A percentile compares a stretch with the other conserved stretches of the same genome.
Evolutionary conservation across 768 basidiomycete species (phyloP).

Genomic region (Paxillus involutus): DNA sequence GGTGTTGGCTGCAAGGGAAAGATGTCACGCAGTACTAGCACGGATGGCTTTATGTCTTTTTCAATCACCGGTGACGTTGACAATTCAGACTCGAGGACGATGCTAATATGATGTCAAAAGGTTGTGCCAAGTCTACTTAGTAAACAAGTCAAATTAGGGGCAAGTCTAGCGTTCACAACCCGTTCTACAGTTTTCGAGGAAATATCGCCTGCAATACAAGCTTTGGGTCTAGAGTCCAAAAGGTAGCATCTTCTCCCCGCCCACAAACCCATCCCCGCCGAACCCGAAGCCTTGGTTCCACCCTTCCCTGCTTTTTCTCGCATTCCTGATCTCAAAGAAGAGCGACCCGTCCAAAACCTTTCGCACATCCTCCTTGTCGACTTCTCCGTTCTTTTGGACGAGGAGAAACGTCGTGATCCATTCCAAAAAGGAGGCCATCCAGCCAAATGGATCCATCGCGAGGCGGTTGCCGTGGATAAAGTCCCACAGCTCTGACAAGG

Average conservation of each 20-base stretch:
- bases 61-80: conserved; percentile 1
- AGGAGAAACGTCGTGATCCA: conserved; percentile 39
- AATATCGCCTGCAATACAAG: too few relatives aligned
- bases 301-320: conserved; percentile 16
- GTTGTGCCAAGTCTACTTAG: background rate
- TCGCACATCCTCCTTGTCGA: conserved; percentile 43
- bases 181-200: background rate
- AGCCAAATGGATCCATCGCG: conserved; percentile 38
- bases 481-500: conserved; percentile 31
- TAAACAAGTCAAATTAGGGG: too few relatives aligned
- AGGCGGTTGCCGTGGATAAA: conserved; percentile 31
- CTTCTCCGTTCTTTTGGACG: conserved; percentile 38
- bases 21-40: background rate
- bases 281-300: conserved; percentile 32
- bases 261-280: conserved; percentile 32
- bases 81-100: background rate
- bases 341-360: conserved; percentile 41
- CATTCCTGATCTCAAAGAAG: conserved; percentile 34
- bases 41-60: background rate
- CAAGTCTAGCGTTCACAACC: background rate
- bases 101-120: background rate
- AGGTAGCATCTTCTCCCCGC: conserved; percentile 28
- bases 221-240: conserved; percentile 19
- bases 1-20: background rate
- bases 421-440: conserved; percentile 36